Evolutionary conservation across 2,329 filamentous ascomycete species (phyloP), one percentile per base, ranked within the genome.

Genomic region (Alternaria sp.): DNA sequence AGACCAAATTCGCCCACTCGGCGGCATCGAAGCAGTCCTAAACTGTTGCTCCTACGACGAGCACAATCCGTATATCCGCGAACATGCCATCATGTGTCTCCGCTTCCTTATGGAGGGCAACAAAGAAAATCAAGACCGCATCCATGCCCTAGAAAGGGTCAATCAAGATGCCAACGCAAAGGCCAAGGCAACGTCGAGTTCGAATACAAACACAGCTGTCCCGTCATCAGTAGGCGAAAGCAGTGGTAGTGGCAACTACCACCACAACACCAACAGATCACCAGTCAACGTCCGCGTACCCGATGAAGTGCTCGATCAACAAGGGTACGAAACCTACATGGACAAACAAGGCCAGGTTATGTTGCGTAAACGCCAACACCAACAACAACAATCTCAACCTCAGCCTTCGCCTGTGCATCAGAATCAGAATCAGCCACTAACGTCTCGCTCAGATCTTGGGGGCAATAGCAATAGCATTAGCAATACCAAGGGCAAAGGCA

Each of bases 11-110:
- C 86, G 96, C 42, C 85, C 88, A 48, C 87, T 94, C 69, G 91
- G 92, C 64, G 94, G 94, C 40, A 90, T 98, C 41, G 91, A 96
- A 66, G 89, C 91, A 0, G 84, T 98, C 21, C 85, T 97, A 14
- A 93, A 93, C 71, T 97, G 93, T 78, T 97, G 93, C 69, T 86
- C 88, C 31, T 95, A 95, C 73, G 94, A 98, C 73, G 92, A 94
- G 67, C 88, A 96, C 78, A 97, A 97, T 72, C 92, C 93, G 0
- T 97, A 94, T 73, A 93, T 96, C 63, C 92, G 94, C 70, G 94
- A 98, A 77, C 91, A 87, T 63, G 84, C 85, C 61, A 82, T 82
- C 57, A 80, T 86, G 65, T 88, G 85, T 45, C 67, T 79, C 3
- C 69, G 77, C 1, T 79, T 79, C 53, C 82, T 91, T 5, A 85